phyloP scores from a whole-genome alignment of 371 early-diverging fungal genomes.

The Entomophthora muscae region DNA sequence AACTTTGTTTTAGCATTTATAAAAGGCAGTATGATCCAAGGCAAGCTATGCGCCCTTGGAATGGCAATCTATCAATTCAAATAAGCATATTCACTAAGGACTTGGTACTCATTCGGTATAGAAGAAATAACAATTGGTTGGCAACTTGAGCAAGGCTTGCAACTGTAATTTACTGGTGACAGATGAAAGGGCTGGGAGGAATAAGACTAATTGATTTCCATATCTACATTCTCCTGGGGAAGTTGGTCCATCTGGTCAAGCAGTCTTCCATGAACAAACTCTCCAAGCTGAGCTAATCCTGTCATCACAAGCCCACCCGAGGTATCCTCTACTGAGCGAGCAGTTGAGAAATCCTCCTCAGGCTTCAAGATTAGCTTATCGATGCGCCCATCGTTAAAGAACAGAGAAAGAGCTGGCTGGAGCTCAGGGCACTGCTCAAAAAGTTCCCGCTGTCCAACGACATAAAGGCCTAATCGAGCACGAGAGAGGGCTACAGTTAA shows the following conservation, averaged over 20 bases:
- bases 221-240: too few species aligned
- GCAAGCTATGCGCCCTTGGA: too few species aligned
- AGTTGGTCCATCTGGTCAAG: background rate
- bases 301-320: background rate
- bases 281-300: background rate
- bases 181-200: too few species aligned
- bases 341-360: background rate
- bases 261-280: background rate
- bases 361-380: background rate
- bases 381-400: background rate
- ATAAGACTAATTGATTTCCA: too few species aligned
- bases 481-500: conserved; percentile 80
- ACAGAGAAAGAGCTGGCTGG: background rate
- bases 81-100: too few species aligned
- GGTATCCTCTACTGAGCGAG: background rate
- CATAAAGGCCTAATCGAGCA: conserved; percentile 82
- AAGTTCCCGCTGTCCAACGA: conserved; percentile 54
- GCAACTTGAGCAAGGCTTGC: too few species aligned
- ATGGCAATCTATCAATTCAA: too few species aligned
- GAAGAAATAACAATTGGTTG: too few species aligned
- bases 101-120: too few species aligned
- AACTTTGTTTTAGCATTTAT: too few species aligned
- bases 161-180: too few species aligned
- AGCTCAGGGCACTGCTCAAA: conserved; percentile 67
- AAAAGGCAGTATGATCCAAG: too few species aligned